Evolutionary conservation across 2,329 filamentous ascomycete species (phyloP).

Genomic region (Thelonectria blattea): DNA sequence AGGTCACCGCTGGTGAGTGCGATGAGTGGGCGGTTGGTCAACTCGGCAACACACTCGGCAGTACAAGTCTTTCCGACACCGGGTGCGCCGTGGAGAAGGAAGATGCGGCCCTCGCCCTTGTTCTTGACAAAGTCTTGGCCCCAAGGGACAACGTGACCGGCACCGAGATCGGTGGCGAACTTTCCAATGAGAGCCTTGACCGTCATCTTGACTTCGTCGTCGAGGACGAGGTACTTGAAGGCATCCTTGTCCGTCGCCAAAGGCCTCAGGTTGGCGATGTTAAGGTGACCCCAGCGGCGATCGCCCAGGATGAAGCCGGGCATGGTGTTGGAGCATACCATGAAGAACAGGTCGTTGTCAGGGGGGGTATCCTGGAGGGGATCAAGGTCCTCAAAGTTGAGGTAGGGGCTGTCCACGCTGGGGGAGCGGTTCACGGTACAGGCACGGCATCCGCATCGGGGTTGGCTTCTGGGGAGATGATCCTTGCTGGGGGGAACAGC

Average conservation of each 20-base stretch:
- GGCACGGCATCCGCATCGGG: slow-evolving; percentile 50
- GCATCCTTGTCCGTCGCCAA: slow-evolving; percentile 53
- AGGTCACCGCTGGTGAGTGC: slow-evolving; percentile 58
- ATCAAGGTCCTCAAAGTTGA: slow-evolving; percentile 49
- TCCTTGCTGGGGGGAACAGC: slow-evolving; percentile 37
- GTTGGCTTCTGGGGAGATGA: slow-evolving; percentile 48
- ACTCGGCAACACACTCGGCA: slow-evolving; percentile 60
- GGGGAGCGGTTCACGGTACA: slow-evolving; percentile 39
- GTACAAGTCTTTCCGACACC: slow-evolving; percentile 66
- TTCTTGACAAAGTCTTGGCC: slow-evolving; percentile 55
- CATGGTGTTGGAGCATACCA: slow-evolving; percentile 51
- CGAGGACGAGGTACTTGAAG: slow-evolving; percentile 57
- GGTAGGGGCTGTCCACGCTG: slow-evolving; percentile 42
- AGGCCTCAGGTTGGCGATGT: slow-evolving; percentile 47
- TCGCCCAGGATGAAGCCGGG: slow-evolving; percentile 54
- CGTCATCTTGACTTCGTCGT: slow-evolving; percentile 55
- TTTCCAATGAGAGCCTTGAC: slow-evolving; percentile 56
- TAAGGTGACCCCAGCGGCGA: slow-evolving; percentile 52
- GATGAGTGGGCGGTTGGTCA: slow-evolving; percentile 57
- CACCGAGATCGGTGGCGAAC: slow-evolving; percentile 46
- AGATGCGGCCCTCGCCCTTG: slow-evolving; percentile 57
- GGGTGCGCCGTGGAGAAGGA: slow-evolving; percentile 58
- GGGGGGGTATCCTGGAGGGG: slow-evolving; percentile 46
- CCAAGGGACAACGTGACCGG: slow-evolving; percentile 52
- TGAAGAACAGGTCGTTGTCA: slow-evolving; percentile 51